Conservation (phyloP, 2,329 filamentous ascomycete genomes). For the Colletotrichum sp. region DNA sequence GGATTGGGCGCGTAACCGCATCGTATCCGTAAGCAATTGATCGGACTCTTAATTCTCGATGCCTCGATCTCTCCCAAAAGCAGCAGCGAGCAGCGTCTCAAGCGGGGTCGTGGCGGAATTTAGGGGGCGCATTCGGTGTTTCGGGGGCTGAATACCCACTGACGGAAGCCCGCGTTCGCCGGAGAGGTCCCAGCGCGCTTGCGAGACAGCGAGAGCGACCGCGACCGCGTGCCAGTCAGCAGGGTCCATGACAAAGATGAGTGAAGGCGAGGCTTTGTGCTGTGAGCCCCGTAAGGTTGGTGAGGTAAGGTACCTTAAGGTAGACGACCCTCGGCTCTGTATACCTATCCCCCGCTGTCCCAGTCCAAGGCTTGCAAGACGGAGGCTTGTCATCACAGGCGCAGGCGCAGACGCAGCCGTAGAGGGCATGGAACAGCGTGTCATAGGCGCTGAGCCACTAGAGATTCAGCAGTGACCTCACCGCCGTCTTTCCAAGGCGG, state of each 20-base stretch:
- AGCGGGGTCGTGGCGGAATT: constrained; percentile 6
- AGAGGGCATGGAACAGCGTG: background rate
- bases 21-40: background rate
- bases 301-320: background rate
- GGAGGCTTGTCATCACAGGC: background rate
- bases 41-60: background rate
- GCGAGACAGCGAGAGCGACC: background rate
- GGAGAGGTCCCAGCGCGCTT: background rate
- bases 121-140: background rate
- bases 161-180: constrained; percentile 8
- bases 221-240: background rate
- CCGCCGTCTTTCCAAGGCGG: background rate
- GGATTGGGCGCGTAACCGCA: background rate
- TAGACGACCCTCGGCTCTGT: background rate
- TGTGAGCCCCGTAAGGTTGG: background rate
- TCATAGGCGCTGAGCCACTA: background rate
- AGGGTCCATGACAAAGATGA: background rate
- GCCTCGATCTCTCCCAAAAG: background rate
- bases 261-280: background rate
- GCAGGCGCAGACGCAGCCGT: background rate
- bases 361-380: background rate
- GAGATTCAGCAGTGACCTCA: background rate
- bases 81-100: background rate
- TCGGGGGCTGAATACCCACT: background rate
- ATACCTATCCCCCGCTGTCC: background rate